Evolutionary conservation across 371 early-diverging fungal genomes (phyloP), one percentile per base, ranked within the genome.

Genomic region (Modicella reniformis): DNA sequence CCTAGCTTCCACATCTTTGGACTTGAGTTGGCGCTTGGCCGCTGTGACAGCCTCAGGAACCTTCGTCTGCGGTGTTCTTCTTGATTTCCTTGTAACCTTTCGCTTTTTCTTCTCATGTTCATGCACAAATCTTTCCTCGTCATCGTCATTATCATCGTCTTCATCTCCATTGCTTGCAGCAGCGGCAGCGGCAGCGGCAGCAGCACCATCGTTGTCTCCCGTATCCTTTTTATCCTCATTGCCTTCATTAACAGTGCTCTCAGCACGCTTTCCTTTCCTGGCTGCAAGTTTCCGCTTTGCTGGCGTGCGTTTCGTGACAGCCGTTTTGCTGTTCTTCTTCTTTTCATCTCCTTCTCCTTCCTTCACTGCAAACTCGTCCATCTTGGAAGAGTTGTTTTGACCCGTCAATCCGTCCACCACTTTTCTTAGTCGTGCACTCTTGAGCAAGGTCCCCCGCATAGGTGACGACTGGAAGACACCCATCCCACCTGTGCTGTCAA

Each of bases 351-450:
- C 26, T 28, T 21, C 25, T 47, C 26, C 37, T 52, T 28, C n/a
- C 2, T 50, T 47, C 2, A 25, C 54, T 57, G 62, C 71, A 33
- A 40, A 26, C 25, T 37, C 32, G 72, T 62, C 72, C 50, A 32
- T 62, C 55, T 8, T 63, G 56, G 79, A 77, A 75, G 37, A 37
- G 37, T 5, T 44, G 44, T 9, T 64, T 55, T 32, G 80, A 56
- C 44, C 84, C 68, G 61, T 83, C 72, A 66, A 28, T 62, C 59
- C 80, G 69, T 25, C 67, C 13, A 80, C 80, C 0, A 66, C 72
- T 44, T 80, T 80, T 19, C 75, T 48, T 23, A 87, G 65, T 19
- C 86, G 64, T 41, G 84, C 82, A 55, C 87, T 87, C 57, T 82
- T 83, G 37, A 82, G 83, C 33, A 73, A 56, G 30, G 56, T 60